A percentile compares a stretch with the other conserved stretches of the same genome.
phyloP scores from a whole-genome alignment of 2,329 filamentous ascomycete species.

The Calonectria honghensis region DNA sequence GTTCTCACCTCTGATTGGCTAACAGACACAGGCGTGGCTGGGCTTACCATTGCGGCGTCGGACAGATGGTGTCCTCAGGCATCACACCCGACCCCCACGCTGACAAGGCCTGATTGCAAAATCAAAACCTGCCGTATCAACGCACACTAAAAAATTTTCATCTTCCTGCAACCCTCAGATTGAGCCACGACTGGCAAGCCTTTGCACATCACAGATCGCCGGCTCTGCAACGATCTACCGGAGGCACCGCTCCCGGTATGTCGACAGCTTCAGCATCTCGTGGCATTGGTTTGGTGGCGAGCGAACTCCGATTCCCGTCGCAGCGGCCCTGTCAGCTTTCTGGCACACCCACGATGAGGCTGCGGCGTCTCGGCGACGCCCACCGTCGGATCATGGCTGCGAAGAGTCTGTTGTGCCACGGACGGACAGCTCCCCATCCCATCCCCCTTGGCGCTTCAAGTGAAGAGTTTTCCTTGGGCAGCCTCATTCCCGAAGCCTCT shows the following conservation, averaged over 20 bases:
- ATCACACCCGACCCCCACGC: constrained; percentile 52
- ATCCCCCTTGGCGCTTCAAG: constrained; percentile 12
- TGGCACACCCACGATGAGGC: constrained; percentile 4
- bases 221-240: constrained; percentile 31
- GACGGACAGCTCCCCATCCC: constrained; percentile 16
- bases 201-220: constrained; percentile 49
- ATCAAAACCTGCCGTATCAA: constrained; percentile 55
- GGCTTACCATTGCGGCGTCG: constrained; percentile 42
- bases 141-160: constrained; percentile 43
- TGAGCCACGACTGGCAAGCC: constrained; percentile 45
- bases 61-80: constrained; percentile 33
- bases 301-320: constrained; percentile 15
- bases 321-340: constrained; percentile 2
- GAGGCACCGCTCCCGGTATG: constrained; percentile 32
- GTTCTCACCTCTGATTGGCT: constrained; percentile 29
- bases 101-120: constrained; percentile 56
- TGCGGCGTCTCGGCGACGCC: constrained; percentile 31
- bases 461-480: constrained; percentile 32
- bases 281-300: constrained; percentile 19
- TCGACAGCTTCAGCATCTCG: not conserved
- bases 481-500: constrained; percentile 16
- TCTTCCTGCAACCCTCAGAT: constrained; percentile 50
- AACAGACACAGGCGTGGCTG: constrained; percentile 1
- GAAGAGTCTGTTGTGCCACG: constrained; percentile 20
- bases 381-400: constrained; percentile 13